Evolutionary conservation across 495 filamentous ascomycete species (phyloP).

Genomic region (Neurospora intermedia): DNA sequence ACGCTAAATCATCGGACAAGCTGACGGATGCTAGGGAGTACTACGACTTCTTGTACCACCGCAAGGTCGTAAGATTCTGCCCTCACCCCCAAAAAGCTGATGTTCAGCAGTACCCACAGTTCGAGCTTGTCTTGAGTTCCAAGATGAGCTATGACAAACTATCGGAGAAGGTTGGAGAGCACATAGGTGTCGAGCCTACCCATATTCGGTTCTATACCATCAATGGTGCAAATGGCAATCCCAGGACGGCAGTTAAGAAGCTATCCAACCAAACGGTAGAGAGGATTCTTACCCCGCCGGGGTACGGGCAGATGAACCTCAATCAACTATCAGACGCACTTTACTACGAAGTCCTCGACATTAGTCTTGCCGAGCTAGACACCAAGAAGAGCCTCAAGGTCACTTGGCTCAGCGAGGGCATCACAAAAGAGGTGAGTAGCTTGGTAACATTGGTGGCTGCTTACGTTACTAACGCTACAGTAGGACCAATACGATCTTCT

Average conservation of each 20-base stretch:
- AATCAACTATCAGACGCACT: conserved; percentile 65
- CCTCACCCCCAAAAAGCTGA: conserved; percentile 43
- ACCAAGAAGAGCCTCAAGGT: conserved; percentile 78
- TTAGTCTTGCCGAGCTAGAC: conserved; percentile 85
- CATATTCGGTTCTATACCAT: conserved; percentile 86
- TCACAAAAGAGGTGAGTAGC: conserved; percentile 72
- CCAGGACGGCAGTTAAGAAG: conserved; percentile 67
- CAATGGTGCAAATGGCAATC: conserved; percentile 57
- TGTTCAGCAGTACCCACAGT: conserved; percentile 43
- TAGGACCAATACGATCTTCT: conserved; percentile 69
- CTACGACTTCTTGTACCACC: conserved; percentile 86
- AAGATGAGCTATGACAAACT: conserved; percentile 89
- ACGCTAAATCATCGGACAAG: conserved; percentile 26
- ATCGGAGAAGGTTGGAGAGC: conserved; percentile 73
- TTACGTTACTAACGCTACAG: conserved; percentile 17
- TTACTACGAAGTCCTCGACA: conserved; percentile 86
- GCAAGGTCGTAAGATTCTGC: conserved; percentile 58
- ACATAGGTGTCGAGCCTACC: conserved; percentile 65
- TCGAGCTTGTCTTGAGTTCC: conserved; percentile 65
- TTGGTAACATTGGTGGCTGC: conserved; percentile 68
- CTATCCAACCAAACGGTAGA: conserved; percentile 49
- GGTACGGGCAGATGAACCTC: conserved; percentile 39
- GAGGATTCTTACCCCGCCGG: conserved; percentile 57
- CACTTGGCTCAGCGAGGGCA: conserved; percentile 77
- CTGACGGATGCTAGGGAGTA: conserved; percentile 65